Conservation (phyloP, 2,329 filamentous ascomycete species). For the Elsinoe batatas region DNA sequence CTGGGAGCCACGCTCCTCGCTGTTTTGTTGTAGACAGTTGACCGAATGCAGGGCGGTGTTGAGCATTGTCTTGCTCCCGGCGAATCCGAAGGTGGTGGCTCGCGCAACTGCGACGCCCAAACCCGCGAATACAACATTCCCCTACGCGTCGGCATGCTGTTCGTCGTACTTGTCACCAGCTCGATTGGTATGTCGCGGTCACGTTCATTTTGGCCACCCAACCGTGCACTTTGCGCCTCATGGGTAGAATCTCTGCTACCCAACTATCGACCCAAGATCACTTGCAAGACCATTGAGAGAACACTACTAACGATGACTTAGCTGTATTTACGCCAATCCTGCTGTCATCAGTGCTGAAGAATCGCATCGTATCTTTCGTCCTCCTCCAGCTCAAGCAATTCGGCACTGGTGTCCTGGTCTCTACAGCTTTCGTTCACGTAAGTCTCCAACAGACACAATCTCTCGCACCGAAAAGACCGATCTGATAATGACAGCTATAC, state of each 20-base stretch:
- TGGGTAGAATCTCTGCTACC: too few relatives aligned
- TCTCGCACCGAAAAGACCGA: too few relatives aligned
- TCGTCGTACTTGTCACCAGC: conserved; percentile 61
- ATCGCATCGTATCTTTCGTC: conserved; percentile 37
- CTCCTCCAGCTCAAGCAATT: conserved; percentile 62
- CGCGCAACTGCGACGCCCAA: conserved; percentile 36
- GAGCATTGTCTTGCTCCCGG: conserved; percentile 44
- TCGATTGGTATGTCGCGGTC: conserved; percentile 42
- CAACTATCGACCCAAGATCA: too few relatives aligned
- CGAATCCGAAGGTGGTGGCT: conserved; percentile 30
- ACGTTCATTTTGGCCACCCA: neutral
- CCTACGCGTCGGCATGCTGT: conserved; percentile 60
- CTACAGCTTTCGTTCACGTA: conserved; percentile 61
- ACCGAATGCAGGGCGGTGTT: conserved; percentile 6
- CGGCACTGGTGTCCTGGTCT: conserved; percentile 62
- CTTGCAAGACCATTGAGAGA: too few relatives aligned
- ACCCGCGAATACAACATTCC: conserved; percentile 55
- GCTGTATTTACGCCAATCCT: conserved; percentile 59
- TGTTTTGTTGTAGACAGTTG: conserved; percentile 1
- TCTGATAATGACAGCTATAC: conserved; percentile 46
- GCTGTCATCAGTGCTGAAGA: conserved; percentile 47
- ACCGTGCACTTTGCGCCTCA: neutral
- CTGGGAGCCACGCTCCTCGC: conserved; percentile 39
- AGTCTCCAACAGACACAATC: conserved; percentile 19
- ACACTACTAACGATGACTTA: conserved; percentile 14